Base-by-base conservation (phyloP, 805 yeast species). In the Saccharomycopsis capsularis region DNA sequence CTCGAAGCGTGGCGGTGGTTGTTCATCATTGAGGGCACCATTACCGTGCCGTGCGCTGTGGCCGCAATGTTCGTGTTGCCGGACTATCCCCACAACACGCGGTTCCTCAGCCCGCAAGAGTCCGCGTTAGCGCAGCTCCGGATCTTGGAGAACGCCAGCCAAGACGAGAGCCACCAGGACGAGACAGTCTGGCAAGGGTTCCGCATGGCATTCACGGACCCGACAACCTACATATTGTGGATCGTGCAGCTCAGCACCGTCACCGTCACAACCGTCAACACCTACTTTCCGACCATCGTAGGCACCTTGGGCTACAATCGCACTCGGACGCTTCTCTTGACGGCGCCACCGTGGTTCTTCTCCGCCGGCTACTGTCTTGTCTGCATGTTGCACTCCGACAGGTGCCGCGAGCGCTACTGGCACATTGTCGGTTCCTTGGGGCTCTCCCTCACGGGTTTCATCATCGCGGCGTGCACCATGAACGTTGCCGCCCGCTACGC, bases 71-170 rank as follows among this genome's bases (percentile, higher is more conserved):
- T 81, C 58, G 59, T 71, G 40, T 70, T 82, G 51, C 76, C 85
- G n/a, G 87, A 82, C 60, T 82, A 9, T 81, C 71, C 89, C 89
- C 3, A 88, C 82, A 63, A 75, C 78, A 51, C 76, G 81, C 16
- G 67, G 73, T 81, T 73, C 58, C 59, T 79, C 46, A 71, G 63
- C 19, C 64, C 60, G 1, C 70, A 71, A 54, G 87, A 81, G 61
- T 68, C 75, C 13, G 61, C 58, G 2, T 79, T 74, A 57, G 73
- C 71, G 43, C 85, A 85, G 62, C 70, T 84, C 35, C 79, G 71
- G 51, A 61, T 75, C 11, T 82, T 46, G 18, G 53, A 50, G 22
- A 34, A 46, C n/a, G 46, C 53, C 21, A 36, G 42, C 18, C 24
- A 46, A 35, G 47, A 50, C 35, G 53, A 50, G 29, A 41, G 18